Percentiles rank a stretch among this genome's conserved stretches.
phyloP scores from a whole-genome alignment of 306 rosid genomes.

The Castanospermum australe region DNA sequence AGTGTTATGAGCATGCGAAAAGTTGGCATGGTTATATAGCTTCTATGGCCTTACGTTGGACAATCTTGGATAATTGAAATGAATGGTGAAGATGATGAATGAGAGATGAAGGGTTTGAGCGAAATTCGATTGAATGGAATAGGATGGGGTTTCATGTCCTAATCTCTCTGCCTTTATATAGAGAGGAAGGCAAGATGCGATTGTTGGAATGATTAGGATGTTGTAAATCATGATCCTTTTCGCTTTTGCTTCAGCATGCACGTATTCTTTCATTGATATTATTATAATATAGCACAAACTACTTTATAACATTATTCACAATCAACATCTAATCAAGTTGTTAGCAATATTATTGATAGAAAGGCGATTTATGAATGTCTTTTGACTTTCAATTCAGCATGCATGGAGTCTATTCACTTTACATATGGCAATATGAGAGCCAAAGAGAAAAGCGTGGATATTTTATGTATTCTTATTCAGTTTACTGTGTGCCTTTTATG shows the following conservation, averaged over 20 bases:
- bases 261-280: not conserved
- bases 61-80: not conserved
- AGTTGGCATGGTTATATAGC: not conserved
- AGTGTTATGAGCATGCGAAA: not conserved
- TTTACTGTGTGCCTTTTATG: not conserved
- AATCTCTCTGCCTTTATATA: conserved; percentile 14
- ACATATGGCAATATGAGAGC: not conserved
- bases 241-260: not conserved
- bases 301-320: not conserved
- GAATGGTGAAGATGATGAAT: not conserved
- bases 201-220: not conserved
- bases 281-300: not conserved
- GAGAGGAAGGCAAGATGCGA: not conserved
- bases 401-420: not conserved
- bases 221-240: too few species aligned
- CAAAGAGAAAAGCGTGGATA: conserved; percentile 13
- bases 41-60: not conserved
- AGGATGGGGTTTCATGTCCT: conserved; percentile 12
- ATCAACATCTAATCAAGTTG: not conserved
- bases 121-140: not conserved
- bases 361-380: not conserved
- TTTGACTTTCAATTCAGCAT: conserved; percentile 19
- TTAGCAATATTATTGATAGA: not conserved
- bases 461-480: not conserved
- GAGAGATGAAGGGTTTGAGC: not conserved